Conservation (phyloP, 2,329 filamentous ascomycete genomes). For the Mollisia scopiformis region DNA sequence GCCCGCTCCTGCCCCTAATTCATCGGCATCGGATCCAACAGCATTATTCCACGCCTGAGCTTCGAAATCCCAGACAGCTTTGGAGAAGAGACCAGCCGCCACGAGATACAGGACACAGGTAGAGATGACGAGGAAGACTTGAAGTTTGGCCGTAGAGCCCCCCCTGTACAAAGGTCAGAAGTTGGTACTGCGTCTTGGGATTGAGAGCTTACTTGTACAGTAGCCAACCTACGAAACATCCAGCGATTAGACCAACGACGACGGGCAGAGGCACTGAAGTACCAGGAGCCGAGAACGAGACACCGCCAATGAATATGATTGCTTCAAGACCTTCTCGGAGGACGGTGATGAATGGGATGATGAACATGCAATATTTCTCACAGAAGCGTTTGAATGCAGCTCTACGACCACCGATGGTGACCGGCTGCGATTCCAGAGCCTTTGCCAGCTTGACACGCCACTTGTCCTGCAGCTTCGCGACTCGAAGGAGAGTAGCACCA, state of each 20-base stretch:
- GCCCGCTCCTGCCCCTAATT: conserved; percentile 68
- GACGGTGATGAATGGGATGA: conserved; percentile 86
- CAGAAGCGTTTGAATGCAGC: conserved; percentile 62
- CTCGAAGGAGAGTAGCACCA: conserved; percentile 77
- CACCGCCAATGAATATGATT: conserved; percentile 84
- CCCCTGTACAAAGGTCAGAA: conserved; percentile 44
- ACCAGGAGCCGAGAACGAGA: conserved; percentile 76
- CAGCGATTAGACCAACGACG: conserved; percentile 70
- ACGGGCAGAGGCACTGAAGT: conserved; percentile 78
- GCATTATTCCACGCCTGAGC: conserved; percentile 62
- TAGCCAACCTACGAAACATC: conserved; percentile 68
- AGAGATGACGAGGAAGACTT: conserved; percentile 79
- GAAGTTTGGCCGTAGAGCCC: conserved; percentile 67
- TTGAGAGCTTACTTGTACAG: conserved; percentile 71
- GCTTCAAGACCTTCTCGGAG: conserved; percentile 84
- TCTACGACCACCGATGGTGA: conserved; percentile 39
- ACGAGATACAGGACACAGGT: conserved; percentile 86
- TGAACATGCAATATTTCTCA: conserved; percentile 85
- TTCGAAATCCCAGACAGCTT: conserved; percentile 75
- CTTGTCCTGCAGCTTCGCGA: conserved; percentile 83
- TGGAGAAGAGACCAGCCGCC: conserved; percentile 80
- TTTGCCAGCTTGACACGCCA: conserved; percentile 83
- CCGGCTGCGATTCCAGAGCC: conserved; percentile 60
- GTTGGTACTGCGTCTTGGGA: neutral
- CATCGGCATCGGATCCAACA: conserved; percentile 57